Percentiles rank a stretch among this genome's conserved stretches.
phyloP scores from a whole-genome alignment of 2,329 filamentous ascomycete genomes.

The Endocalyx cinctus region DNA sequence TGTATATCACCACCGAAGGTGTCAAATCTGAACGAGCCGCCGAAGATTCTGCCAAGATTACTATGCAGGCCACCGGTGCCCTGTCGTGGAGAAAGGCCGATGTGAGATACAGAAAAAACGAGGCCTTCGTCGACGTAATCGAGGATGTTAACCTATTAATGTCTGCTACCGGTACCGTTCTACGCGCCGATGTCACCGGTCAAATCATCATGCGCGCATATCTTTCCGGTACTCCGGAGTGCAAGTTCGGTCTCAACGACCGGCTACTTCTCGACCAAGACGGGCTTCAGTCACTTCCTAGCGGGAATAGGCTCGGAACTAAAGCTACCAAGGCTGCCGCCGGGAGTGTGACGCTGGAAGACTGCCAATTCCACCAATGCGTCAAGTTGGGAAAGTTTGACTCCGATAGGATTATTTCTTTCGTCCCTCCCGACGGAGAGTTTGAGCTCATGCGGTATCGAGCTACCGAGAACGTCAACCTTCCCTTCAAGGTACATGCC shows the following conservation, averaged over 20 bases:
- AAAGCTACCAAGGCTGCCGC: conserved; percentile 95
- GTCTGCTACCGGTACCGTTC: conserved; percentile 93
- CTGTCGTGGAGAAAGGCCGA: conserved; percentile 95
- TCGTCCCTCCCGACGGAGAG: conserved; percentile 93
- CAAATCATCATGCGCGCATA: conserved; percentile 99
- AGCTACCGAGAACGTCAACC: conserved; percentile 95
- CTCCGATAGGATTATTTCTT: conserved; percentile 92
- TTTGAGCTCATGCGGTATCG: conserved; percentile 99
- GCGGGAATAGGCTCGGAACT: conserved; percentile 71
- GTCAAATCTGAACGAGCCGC: conserved; percentile 84
- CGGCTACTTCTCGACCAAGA: conserved; percentile 83
- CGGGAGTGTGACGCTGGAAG: conserved; percentile 90
- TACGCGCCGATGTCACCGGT: conserved; percentile 92
- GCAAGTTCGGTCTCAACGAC: conserved; percentile 98
- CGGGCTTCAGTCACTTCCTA: conserved; percentile 59
- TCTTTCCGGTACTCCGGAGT: conserved; percentile 91
- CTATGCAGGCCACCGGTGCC: conserved; percentile 97
- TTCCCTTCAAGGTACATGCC: conserved; percentile 97
- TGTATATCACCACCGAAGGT: conserved; percentile 99
- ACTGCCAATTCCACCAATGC: conserved; percentile 98
- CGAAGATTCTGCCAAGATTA: conserved; percentile 96
- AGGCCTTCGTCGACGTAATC: conserved; percentile 98
- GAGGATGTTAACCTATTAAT: conserved; percentile 98
- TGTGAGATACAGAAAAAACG: conserved; percentile 99
- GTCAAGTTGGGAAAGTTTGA: conserved; percentile 97